Conservation (phyloP, 805 yeast species). For the Lipomyces mesembrius region DNA sequence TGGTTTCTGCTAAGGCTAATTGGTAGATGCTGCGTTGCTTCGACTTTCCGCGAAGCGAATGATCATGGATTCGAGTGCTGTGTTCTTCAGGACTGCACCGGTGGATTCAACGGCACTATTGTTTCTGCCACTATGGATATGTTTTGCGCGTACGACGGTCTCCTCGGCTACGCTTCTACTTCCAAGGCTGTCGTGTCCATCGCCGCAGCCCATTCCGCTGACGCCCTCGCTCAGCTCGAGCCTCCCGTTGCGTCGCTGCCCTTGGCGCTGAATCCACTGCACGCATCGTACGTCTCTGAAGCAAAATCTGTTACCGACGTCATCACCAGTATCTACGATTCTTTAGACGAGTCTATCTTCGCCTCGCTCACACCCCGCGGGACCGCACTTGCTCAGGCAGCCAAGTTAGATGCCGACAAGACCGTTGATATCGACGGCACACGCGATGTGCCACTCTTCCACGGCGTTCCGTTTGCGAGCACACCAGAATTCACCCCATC, state of each 20-base stretch:
- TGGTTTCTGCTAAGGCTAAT: neutral
- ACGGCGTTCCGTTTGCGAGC: slow-evolving; percentile 36
- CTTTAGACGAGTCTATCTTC: slow-evolving; percentile 9
- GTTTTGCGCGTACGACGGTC: slow-evolving; percentile 42
- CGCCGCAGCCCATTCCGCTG: slow-evolving; percentile 22
- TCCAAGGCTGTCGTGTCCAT: slow-evolving; percentile 23
- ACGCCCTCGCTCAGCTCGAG: slow-evolving; percentile 15
- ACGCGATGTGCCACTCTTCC: slow-evolving; percentile 27
- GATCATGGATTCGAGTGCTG: slow-evolving; percentile 47
- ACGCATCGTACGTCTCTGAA: slow-evolving; percentile 12
- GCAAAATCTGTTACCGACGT: slow-evolving; percentile 2
- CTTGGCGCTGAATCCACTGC: slow-evolving; percentile 9
- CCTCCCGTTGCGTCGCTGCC: slow-evolving; percentile 10
- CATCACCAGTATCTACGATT: slow-evolving; percentile 9
- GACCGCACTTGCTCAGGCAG: slow-evolving; percentile 14
- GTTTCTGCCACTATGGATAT: slow-evolving; percentile 37
- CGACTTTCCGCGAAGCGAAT: slow-evolving; percentile 46
- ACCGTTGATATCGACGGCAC: slow-evolving; percentile 26
- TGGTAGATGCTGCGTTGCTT: slow-evolving; percentile 44
- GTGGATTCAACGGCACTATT: slow-evolving; percentile 39
- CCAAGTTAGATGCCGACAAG: slow-evolving; percentile 16
- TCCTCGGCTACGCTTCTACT: slow-evolving; percentile 39
- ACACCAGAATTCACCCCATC: slow-evolving; percentile 26
- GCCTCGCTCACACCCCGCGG: neutral
- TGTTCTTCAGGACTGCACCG: slow-evolving; percentile 44